A percentile compares a stretch with the other conserved stretches of the same genome.
Conservation (phyloP, 2,329 filamentous ascomycete species). For the Ilyonectria sp. region DNA sequence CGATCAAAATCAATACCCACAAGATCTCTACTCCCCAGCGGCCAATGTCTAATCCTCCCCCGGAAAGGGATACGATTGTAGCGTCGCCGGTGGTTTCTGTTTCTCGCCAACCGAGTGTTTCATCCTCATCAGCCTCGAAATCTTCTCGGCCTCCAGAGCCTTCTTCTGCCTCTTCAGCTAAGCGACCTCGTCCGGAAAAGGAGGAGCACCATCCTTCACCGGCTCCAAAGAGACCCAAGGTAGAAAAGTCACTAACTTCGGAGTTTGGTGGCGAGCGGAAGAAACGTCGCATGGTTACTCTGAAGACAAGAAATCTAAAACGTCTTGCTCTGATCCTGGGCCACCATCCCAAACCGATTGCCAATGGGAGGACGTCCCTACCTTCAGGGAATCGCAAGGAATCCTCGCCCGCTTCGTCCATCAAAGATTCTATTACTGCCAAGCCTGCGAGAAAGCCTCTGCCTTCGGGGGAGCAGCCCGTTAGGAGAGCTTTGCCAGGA, state of each 20-base stretch:
- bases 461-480: slow-evolving; percentile 48
- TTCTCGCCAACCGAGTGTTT: slow-evolving; percentile 45
- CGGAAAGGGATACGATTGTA: slow-evolving; percentile 48
- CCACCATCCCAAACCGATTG: slow-evolving; percentile 39
- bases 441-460: slow-evolving; percentile 57
- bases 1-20: slow-evolving; percentile 58
- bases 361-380: slow-evolving; percentile 50
- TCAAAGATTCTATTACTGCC: slow-evolving; percentile 51
- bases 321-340: slow-evolving; percentile 55
- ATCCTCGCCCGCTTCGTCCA: slow-evolving; percentile 32
- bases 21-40: slow-evolving; percentile 47
- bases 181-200: slow-evolving; percentile 57
- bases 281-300: slow-evolving; percentile 55
- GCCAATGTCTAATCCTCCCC: slow-evolving; percentile 31
- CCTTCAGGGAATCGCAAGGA: slow-evolving; percentile 51
- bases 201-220: slow-evolving; percentile 52
- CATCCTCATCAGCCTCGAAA: slow-evolving; percentile 39
- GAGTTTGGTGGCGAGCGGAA: slow-evolving; percentile 45
- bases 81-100: slow-evolving; percentile 38
- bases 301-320: slow-evolving; percentile 54
- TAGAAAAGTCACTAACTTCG: slow-evolving; percentile 48
- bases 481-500: slow-evolving; percentile 53
- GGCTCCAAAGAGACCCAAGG: slow-evolving; percentile 58
- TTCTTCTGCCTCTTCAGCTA: slow-evolving; percentile 44
- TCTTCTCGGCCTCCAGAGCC: slow-evolving; percentile 38